Evolutionary conservation across 176 grass and related monocot genomes (phyloP).

Genomic region (Echinochloa phyllopogon): DNA sequence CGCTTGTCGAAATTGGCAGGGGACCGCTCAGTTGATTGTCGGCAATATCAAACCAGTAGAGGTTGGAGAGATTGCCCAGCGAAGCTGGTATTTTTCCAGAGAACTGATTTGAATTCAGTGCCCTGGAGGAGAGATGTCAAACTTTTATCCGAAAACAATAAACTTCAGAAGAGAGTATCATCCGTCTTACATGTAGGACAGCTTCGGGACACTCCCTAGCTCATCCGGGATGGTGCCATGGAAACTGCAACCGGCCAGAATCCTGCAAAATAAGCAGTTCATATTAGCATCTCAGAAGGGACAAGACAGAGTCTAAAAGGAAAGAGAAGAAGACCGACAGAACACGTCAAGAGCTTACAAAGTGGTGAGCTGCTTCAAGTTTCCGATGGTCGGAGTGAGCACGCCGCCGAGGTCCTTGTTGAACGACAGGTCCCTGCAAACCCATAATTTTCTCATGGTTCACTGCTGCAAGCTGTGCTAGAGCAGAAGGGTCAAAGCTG

Average conservation of each 20-base stretch:
- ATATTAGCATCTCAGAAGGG: neutral
- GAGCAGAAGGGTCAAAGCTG: slow-evolving; percentile 19
- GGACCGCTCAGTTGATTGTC: slow-evolving; percentile 79
- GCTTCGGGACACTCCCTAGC: slow-evolving; percentile 64
- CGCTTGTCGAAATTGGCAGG: slow-evolving; percentile 69
- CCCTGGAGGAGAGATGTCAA: slow-evolving; percentile 59
- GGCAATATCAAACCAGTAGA: slow-evolving; percentile 88
- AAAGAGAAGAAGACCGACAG: neutral
- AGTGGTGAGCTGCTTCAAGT: slow-evolving; percentile 76
- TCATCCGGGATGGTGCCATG: slow-evolving; percentile 72
- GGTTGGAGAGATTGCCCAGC: slow-evolving; percentile 79
- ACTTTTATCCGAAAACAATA: neutral
- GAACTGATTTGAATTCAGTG: slow-evolving; percentile 84
- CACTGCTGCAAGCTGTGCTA: slow-evolving; percentile 6
- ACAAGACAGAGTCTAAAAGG: neutral
- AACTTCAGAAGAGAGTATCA: neutral
- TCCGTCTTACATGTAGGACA: slow-evolving; percentile 75
- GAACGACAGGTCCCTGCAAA: slow-evolving; percentile 79
- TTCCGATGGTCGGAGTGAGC: slow-evolving; percentile 69
- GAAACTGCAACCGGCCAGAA: slow-evolving; percentile 82
- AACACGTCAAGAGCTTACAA: slow-evolving; percentile 56
- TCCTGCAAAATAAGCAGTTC: slow-evolving; percentile 53
- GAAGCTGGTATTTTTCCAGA: slow-evolving; percentile 78
- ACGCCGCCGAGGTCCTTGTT: slow-evolving; percentile 65
- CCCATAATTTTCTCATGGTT: slow-evolving; percentile 2